phyloP scores from a whole-genome alignment of 2,329 filamentous ascomycete genomes.

The Colletotrichum lindemuthianum region DNA sequence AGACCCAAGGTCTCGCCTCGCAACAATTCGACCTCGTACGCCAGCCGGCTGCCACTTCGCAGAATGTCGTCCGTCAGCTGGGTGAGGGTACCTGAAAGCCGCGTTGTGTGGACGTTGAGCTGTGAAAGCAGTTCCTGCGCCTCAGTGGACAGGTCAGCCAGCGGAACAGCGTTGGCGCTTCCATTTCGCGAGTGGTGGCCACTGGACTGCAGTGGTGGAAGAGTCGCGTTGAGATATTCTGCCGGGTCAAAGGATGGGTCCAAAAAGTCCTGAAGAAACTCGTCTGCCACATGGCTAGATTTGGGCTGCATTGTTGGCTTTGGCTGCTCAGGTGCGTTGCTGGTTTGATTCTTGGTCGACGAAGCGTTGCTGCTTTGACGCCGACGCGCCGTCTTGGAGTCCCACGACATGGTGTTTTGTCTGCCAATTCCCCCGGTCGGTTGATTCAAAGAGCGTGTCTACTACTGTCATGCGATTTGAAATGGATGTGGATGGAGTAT shows the following conservation, averaged over 20 bases:
- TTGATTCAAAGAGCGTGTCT: too few species aligned
- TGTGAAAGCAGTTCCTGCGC: constrained; percentile 87
- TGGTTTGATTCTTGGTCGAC: constrained; percentile 49
- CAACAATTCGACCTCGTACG: constrained; percentile 93
- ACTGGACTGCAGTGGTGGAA: constrained; percentile 73
- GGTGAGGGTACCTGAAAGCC: constrained; percentile 83
- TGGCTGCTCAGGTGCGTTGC: constrained; percentile 53
- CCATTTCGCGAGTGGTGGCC: constrained; percentile 37
- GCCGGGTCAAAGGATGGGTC: constrained; percentile 82
- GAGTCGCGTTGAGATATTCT: constrained; percentile 82
- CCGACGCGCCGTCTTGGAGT: constrained; percentile 52
- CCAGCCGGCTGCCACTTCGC: constrained; percentile 84
- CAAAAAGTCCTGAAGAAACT: constrained; percentile 79
- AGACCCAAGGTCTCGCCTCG: constrained; percentile 88
- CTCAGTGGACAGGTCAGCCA: constrained; percentile 82
- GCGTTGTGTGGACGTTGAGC: constrained; percentile 87
- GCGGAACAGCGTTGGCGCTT: constrained; percentile 58
- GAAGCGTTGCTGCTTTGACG: constrained; percentile 58
- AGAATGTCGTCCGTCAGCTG: constrained; percentile 95
- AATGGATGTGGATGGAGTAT: too few species aligned
- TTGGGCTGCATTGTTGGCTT: constrained; percentile 55
- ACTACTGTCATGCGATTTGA: too few species aligned
- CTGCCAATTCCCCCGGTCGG: not conserved
- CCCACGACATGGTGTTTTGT: constrained; percentile 48
- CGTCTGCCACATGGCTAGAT: constrained; percentile 75